Evolutionary conservation across 2,329 filamentous ascomycete genomes (phyloP), one percentile per base, ranked within the genome.

Genomic region (Xylaria polymorpha): DNA sequence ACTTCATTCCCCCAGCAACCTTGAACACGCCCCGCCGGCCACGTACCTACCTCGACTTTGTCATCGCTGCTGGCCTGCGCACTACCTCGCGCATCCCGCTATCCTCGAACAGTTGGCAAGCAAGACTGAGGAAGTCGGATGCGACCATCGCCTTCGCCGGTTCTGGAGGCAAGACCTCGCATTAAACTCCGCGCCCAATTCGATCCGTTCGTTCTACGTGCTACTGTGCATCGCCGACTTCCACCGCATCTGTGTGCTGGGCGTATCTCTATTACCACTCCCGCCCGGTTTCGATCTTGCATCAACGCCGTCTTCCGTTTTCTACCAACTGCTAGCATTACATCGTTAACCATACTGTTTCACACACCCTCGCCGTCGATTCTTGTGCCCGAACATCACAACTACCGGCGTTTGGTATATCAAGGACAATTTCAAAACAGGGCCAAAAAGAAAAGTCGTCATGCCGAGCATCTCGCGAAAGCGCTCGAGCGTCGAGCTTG

Each of bases 391-490:
- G 32, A 41, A 9, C 35, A 14, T 43, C 20, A 51, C 37, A 12
- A 15, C 39, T 22, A 44, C 7, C 37, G 1, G 25, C 20, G 14
- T 15, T 58, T 20, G 32, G n/a, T 22, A 9, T 25, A 22, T 35
- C 7, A 61, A 22, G 10, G 53, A 37, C 29, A 44, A 35, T 5
- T 4, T 29, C 25, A 29, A 29, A 29, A 29, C 25, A 50, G 10
- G 43, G 46, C 12, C 7, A n/a, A 53, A 20, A 8, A 50, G 14
- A 43, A 51, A 12, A 2, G 39, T 32, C 32, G 32, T 37, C 55
- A 76, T 75, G 72, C 64, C 70, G 32, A 68, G 43, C 43, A 46
- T 51, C 15, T 62, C 71, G 6, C 68, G 56, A 39, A 79, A 79
- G 67, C 77, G 77, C 56, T 44, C 70, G 32, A 71, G 71, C 50